A percentile compares a stretch with the other conserved stretches of the same genome.
Conservation (phyloP, 345 rosid species). For the Clarkia xantiana region DNA sequence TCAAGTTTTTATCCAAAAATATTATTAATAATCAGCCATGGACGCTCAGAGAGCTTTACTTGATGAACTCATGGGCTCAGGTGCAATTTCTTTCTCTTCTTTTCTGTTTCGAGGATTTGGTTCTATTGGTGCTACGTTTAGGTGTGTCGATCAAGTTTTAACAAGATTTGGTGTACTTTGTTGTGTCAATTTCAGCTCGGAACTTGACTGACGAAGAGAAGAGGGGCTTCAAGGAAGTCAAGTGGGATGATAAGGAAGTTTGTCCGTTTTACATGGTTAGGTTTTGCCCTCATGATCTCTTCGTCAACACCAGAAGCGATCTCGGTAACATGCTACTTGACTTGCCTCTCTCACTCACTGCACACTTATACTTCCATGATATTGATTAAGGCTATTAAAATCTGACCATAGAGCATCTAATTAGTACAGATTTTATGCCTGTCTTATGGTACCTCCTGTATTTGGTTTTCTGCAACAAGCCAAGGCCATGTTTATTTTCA, state of each 20-base stretch:
- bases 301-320: constrained; percentile 92
- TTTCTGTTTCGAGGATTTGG: no score
- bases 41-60: constrained; percentile 93
- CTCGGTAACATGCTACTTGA: constrained; percentile 43
- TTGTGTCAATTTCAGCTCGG: constrained; percentile 37
- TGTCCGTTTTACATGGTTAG: constrained; percentile 91
- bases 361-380: no score
- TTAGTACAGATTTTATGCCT: no score
- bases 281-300: constrained; percentile 96
- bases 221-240: constrained; percentile 67
- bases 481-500: no score
- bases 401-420: no score
- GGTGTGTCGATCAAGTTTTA: no score
- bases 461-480: no score
- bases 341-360: neutral
- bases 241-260: constrained; percentile 92
- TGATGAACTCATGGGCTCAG: constrained; percentile 97
- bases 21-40: constrained; percentile 22
- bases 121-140: neutral
- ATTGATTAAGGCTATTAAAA: no score
- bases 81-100: constrained; percentile 15
- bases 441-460: no score
- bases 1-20: no score
- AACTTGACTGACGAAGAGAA: constrained; percentile 80
- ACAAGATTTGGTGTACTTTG: neutral